Percentiles rank a stretch among this genome's conserved stretches.
Evolutionary conservation across 2,329 filamentous ascomycete species (phyloP).

Genomic region (Hirsutella rhossiliensis): DNA sequence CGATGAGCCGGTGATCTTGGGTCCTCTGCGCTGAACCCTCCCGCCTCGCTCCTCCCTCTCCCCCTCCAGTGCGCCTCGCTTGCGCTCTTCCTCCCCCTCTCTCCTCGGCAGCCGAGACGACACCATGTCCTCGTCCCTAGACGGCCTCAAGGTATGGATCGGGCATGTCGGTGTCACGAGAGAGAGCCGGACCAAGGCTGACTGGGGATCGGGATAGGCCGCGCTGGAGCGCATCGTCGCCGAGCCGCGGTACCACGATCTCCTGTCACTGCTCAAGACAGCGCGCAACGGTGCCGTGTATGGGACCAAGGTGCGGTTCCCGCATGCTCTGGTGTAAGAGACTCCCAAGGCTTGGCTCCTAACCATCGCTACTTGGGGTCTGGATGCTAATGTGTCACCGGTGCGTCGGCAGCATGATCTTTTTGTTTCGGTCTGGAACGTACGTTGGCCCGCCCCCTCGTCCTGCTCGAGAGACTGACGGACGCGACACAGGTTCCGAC

Average conservation of each 20-base stretch:
- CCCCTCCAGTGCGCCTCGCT: background rate
- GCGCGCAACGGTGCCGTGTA: conserved; percentile 96
- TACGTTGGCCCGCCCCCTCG: conserved; percentile 21
- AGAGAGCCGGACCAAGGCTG: background rate
- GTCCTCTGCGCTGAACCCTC: too few relatives aligned
- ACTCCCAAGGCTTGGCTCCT: background rate
- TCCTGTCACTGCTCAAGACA: conserved; percentile 78
- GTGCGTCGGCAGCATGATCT: conserved; percentile 66
- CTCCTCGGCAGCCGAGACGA: background rate
- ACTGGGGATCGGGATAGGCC: conserved; percentile 31
- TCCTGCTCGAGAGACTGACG: conserved; percentile 8
- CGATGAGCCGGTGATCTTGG: too few relatives aligned
- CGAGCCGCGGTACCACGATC: conserved; percentile 73
- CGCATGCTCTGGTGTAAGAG: conserved; percentile 75
- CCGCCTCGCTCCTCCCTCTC: too few relatives aligned
- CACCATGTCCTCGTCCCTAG: conserved; percentile 10
- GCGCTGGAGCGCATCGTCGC: conserved; percentile 65
- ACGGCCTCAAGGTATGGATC: conserved; percentile 11
- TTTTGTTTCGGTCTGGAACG: conserved; percentile 88
- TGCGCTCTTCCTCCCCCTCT: background rate
- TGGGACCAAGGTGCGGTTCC: conserved; percentile 94
- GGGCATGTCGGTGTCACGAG: too few relatives aligned
- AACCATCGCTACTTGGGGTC: background rate
- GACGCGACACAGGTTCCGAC: conserved; percentile 38
- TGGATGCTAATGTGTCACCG: conserved; percentile 17